Base-by-base conservation (phyloP, 768 basidiomycete species). In the Amylocystis lapponica region DNA sequence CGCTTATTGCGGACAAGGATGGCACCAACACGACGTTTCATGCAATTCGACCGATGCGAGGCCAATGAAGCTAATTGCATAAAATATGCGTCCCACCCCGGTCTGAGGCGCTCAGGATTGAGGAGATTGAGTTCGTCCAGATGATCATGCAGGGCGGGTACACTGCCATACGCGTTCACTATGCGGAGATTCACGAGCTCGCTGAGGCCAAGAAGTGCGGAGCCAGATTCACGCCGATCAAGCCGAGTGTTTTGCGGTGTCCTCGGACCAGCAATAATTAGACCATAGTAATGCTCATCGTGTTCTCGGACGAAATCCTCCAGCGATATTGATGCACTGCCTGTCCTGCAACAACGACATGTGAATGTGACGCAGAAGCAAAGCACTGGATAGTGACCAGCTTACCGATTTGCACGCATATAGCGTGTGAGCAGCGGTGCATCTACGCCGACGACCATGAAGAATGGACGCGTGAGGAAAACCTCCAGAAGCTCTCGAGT, bases 21-120 rank as follows among this genome's bases (percentile, higher is more conserved):
- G 0, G 94, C 94, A 7, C 96, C 96, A 0, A 99, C 96, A 2
- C 96, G 77, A 7, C 94, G 78, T 61, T 97, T 96, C 93, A 97
- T 96, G 60, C 94, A 96, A 58, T 96, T 96, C 4, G 91, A 93
- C 26, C 91, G 72, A 46, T 78, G 81, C 12, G 93, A 90, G 13
- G 93, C 93, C 27, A 97, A 74, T 14, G 85, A 84, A 12, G 95
- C 94, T 25, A 97, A 71, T 3, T 86, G 92, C 95, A 98, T 98
- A 62, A 98, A 98, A 64, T 98, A 98, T 0, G 83, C 79, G 60
- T 98, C 95, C 95, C 95, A 98, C 13, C 76, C 74, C 3, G 95
- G 95, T 36, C 95, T 72, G 22, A 96, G 64, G 43, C 89, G 78
- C 53, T 87, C 81, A 2, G 74, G 65, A 56, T 93, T 75, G 26